Percentiles rank a stretch among this genome's conserved stretches.
These are phyloP conservation scores for Myxozyma sirexii DNA, from an alignment of 805 yeast species.

Conservation along the genomic window DNA sequence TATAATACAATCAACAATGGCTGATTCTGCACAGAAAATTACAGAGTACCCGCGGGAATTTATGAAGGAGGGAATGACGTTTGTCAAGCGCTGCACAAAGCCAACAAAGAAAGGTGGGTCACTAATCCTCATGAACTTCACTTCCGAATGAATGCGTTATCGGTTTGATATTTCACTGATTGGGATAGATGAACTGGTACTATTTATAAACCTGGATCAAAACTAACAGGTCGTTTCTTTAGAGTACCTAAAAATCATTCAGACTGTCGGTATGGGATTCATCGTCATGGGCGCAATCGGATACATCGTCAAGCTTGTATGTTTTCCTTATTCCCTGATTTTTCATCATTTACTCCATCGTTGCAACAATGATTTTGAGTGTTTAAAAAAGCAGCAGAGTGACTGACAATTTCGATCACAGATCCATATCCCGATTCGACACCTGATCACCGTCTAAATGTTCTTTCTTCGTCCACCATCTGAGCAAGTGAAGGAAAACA, in stretches of 20 bases:
- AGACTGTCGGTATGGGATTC: slow-evolving; percentile 97
- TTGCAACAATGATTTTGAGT: not conserved
- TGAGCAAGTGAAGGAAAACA: no score
- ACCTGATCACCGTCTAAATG: slow-evolving; percentile 33
- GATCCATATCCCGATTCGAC: slow-evolving; percentile 37
- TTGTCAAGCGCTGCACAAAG: slow-evolving; percentile 88
- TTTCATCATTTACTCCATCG: no score
- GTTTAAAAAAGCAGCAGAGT: not conserved
- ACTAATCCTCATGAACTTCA: no score
- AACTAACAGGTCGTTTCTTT: no score
- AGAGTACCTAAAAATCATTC: slow-evolving; percentile 85
- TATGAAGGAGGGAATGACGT: slow-evolving; percentile 86
- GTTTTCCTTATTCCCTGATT: slow-evolving; percentile 6
- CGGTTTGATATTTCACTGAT: not conserved
- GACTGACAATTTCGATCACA: not conserved
- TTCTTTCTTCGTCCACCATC: not conserved
- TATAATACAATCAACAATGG: no score
- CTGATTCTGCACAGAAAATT: slow-evolving; percentile 56
- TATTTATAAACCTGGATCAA: no score
- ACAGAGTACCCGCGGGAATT: slow-evolving; percentile 89
- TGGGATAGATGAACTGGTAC: not conserved
- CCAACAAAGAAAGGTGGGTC: slow-evolving; percentile 75
- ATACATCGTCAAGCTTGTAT: slow-evolving; percentile 80
- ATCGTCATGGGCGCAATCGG: slow-evolving; percentile 98
- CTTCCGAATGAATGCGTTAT: no score